Base-by-base conservation (phyloP, 2,329 filamentous ascomycete genomes). In the Arthrobotrys sphaeroides region DNA sequence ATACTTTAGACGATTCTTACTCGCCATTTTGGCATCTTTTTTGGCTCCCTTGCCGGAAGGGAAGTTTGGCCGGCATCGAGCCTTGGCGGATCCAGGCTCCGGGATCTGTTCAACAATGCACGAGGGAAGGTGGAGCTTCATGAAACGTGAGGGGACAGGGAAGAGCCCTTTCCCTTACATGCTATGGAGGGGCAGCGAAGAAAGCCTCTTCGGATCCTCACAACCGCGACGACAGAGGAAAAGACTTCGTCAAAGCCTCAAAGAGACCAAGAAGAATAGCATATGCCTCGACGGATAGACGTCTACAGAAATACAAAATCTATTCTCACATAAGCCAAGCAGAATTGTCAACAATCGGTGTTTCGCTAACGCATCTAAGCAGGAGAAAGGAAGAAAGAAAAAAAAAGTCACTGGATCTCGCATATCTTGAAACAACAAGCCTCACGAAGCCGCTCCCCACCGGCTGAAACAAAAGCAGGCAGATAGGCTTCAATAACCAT, bases 341-440 rank as follows among this genome's bases (percentile, higher is more conserved):
- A 36, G n/a, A n/a, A 20, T 24, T 62, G 45, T 70, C 55, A 28
- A 49, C 64, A 59, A 24, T 47, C n/a, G 36, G 38, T 31, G 36
- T n/a, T 3, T 20, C 45, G 18, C 31, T 55, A 43, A 43, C 38
- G 43, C 45, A 26, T 26, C 16, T 26, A 26, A 38, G 24, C 12
- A 42, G 13, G 55, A 59, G n/a, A 3, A 10, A 3, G 22, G 36
- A 3, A 62, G 36, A 38, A 31, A 3, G n/a, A 13, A 28, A 53
- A 53, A 33, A 47, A 62, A 43, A 45, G n/a, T 64, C 45, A 42
- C 33, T 62, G 38, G 55, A 68, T 67, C 62, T 68, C 45, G 70
- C 70, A 74, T 67, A 74, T 67, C 22, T 62, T 74, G 70, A 74
- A 74, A 74, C 70, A 20, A 55, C 61, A 40, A 28, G 33, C 49